A percentile compares a stretch with the other conserved stretches of the same genome.
Conservation (phyloP, 805 yeast genomes). For the Isabelozyma rhagii region DNA sequence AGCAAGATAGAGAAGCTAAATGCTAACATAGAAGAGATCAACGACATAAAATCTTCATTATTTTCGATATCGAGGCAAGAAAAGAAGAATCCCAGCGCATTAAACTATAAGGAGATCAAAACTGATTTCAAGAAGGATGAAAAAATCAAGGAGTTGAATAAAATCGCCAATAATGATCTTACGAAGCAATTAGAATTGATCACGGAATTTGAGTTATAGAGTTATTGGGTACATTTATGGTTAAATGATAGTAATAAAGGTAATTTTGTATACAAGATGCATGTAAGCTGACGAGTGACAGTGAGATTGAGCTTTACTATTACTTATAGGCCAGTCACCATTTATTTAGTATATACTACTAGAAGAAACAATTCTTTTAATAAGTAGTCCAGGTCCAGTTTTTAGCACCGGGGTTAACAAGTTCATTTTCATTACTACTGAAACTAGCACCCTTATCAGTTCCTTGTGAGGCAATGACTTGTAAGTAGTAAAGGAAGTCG, state of each 20-base stretch:
- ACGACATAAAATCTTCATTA: conserved; percentile 16
- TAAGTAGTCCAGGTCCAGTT: conserved; percentile 35
- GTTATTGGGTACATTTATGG: not conserved
- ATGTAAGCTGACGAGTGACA: not conserved
- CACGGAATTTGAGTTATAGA: conserved; percentile 37
- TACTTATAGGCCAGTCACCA: too few species aligned
- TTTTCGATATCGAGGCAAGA: not conserved
- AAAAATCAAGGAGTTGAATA: conserved; percentile 21
- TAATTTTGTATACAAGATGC: not conserved
- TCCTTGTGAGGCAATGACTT: conserved; percentile 13
- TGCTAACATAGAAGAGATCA: conserved; percentile 20
- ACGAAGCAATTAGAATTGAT: conserved; percentile 46
- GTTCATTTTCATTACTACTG: conserved; percentile 22
- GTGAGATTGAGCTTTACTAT: too few species aligned
- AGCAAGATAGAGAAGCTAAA: conserved; percentile 32
- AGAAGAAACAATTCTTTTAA: not conserved
- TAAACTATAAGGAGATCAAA: conserved; percentile 32
- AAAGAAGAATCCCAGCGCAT: conserved; percentile 20
- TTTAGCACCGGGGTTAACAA: conserved; percentile 34
- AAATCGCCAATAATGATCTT: conserved; percentile 39
- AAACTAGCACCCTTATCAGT: conserved; percentile 18
- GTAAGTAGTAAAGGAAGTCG: conserved; percentile 34
- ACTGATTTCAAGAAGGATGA: conserved; percentile 40
- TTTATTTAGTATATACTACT: too few species aligned
- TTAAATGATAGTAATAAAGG: not conserved